These are phyloP conservation scores for Ophiognomonia clavigignenti-juglandacearum DNA, from an alignment of 2,329 filamentous ascomycete species.

Conservation along the genomic window DNA sequence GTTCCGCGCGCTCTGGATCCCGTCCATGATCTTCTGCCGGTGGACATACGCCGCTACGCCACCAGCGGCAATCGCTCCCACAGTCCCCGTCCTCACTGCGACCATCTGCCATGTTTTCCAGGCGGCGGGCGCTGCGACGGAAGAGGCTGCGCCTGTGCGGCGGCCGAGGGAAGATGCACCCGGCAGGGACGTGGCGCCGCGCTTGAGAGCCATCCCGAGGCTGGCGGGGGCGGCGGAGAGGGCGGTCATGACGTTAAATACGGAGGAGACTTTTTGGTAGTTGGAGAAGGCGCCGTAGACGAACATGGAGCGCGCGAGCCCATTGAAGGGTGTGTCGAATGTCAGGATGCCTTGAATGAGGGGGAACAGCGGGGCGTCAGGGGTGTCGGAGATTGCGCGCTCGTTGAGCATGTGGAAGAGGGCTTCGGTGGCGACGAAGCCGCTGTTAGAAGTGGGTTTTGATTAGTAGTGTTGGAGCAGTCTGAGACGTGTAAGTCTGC, in stretches of 20 bases:
- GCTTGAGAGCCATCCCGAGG: constrained; percentile 34
- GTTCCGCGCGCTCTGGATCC: constrained; percentile 40
- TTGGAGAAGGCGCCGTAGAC: constrained; percentile 57
- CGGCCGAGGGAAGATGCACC: constrained; percentile 19
- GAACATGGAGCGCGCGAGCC: constrained; percentile 55
- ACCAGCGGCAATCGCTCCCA: constrained; percentile 74
- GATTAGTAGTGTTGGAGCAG: not conserved
- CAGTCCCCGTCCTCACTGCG: constrained; percentile 76
- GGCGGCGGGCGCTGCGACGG: constrained; percentile 27
- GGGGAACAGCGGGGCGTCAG: constrained; percentile 57
- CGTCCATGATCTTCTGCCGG: constrained; percentile 59
- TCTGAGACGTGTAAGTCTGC: constrained; percentile 8
- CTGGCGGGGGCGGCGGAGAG: constrained; percentile 44
- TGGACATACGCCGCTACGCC: constrained; percentile 79
- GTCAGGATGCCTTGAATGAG: constrained; percentile 74
- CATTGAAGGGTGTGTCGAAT: constrained; percentile 82
- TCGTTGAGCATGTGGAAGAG: constrained; percentile 69
- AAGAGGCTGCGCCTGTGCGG: constrained; percentile 1
- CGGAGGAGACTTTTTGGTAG: constrained; percentile 51
- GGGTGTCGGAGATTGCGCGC: constrained; percentile 32
- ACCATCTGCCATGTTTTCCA: constrained; percentile 57
- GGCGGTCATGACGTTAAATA: constrained; percentile 54
- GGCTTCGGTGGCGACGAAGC: constrained; percentile 79
- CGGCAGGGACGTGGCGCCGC: constrained; percentile 18
- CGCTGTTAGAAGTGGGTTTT: constrained; percentile 36